These are phyloP conservation scores for Penicillium sp. DNA, from an alignment of 2,329 filamentous ascomycete genomes.

Conservation along the genomic window DNA sequence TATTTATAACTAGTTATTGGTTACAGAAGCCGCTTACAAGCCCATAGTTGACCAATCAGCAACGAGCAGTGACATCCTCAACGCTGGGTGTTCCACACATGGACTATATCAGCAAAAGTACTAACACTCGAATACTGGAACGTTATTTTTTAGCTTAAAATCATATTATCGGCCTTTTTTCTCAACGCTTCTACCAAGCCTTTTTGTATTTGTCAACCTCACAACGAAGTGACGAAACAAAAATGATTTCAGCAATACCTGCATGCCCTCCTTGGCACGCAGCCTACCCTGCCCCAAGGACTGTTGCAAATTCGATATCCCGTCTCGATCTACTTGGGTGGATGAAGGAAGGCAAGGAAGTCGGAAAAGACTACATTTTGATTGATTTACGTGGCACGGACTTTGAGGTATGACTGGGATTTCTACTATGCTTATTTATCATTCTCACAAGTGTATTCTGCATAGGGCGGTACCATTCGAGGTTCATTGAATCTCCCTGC, in stretches of 20 bases:
- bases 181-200: too few relatives aligned
- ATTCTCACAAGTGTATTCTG: neutral
- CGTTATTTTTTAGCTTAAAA: neutral
- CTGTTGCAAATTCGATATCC: slow-evolving; percentile 26
- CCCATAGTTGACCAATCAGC: neutral
- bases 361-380: slow-evolving; percentile 40
- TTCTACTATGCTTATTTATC: neutral
- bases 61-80: neutral
- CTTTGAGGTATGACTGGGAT: slow-evolving; percentile 38
- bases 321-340: slow-evolving; percentile 39
- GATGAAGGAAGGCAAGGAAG: slow-evolving; percentile 29
- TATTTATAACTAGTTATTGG: too few relatives aligned
- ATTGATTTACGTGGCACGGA: slow-evolving; percentile 51
- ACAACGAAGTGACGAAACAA: neutral
- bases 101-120: neutral
- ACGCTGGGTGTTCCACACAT: neutral
- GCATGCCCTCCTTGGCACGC: slow-evolving; percentile 39
- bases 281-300: slow-evolving; percentile 39
- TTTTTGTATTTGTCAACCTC: neutral
- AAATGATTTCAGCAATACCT: neutral
- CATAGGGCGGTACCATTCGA: slow-evolving; percentile 58
- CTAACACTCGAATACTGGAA: neutral
- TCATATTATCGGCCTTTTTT: neutral
- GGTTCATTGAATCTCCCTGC: slow-evolving; percentile 53
- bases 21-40: too few relatives aligned